phyloP scores from a whole-genome alignment of 306 rosid genomes.

The Dalbergia oliveri region DNA sequence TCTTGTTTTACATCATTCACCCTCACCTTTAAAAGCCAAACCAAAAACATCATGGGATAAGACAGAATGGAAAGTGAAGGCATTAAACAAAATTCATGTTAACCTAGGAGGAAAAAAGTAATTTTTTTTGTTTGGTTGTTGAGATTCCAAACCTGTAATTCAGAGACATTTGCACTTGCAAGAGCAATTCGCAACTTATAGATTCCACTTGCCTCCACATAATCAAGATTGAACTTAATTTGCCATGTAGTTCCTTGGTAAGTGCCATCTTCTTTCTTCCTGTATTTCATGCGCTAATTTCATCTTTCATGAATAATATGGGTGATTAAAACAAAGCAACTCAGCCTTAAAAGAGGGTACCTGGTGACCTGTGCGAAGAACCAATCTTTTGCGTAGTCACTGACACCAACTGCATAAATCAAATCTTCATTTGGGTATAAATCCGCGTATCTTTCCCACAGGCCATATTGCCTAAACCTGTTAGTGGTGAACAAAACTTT shows the following conservation, averaged over 20 bases:
- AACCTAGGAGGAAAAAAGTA: background rate
- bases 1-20: constrained; percentile 67
- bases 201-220: constrained; percentile 48
- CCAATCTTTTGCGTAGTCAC: constrained; percentile 78
- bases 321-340: background rate
- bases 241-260: constrained; percentile 95
- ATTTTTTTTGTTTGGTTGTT: background rate
- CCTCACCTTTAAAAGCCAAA: constrained; percentile 59
- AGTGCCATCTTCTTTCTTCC: constrained; percentile 65
- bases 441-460: constrained; percentile 91
- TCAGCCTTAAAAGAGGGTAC: constrained; percentile 40
- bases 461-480: constrained; percentile 86
- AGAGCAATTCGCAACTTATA: constrained; percentile 78
- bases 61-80: background rate
- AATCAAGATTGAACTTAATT: constrained; percentile 68
- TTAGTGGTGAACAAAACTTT: background rate
- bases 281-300: constrained; percentile 39
- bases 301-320: background rate
- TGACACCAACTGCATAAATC: constrained; percentile 64
- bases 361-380: constrained; percentile 91
- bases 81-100: constrained; percentile 23
- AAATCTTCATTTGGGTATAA: constrained; percentile 73
- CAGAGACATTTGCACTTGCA: constrained; percentile 76
- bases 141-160: constrained; percentile 65
- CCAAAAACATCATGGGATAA: background rate